Evolutionary conservation across 2,329 filamentous ascomycete species (phyloP), one percentile per base, ranked within the genome.

Genomic region (Amphichorda felina): DNA sequence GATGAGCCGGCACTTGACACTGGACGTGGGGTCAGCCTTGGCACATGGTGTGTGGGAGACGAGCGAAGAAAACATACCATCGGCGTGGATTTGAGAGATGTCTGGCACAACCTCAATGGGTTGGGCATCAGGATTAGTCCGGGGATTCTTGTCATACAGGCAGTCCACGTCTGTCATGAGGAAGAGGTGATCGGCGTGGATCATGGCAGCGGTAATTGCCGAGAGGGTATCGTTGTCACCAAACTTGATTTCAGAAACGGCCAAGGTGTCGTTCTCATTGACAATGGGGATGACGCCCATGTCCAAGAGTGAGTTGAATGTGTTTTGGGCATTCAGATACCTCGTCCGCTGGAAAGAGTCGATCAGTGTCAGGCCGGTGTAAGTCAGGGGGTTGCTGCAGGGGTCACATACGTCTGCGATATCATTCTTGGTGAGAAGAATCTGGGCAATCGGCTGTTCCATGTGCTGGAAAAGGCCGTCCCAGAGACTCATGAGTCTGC

Each of bases 81-180:
- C 91, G 3, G 84, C 91, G 39, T 82, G 75, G 15, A 98, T 67
- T 4, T 77, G 70, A 1, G 75, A 69, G 40, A 98, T 94, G 50
- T 98, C 87, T 36, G 91, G 80, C 2, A 98, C 87, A 1, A 95
- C 82, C 50, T 93, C 82, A 40, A 98, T 96, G 1, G 91, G 77
- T 50, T 81, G 75, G 8, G 91, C 91, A 50, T 95, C 82, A 0
- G 86, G 78, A 49, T 94, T 69, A 2, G 76, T 79, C 21, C 91
- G 74, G 2, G 91, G 91, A 49, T 98, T 98, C 59, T 89, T 91
- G 58, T 94, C 87, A 57, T 98, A 98, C 10, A 98, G 68, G 53
- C 89, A 95, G 55, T 98, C 91, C 33, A 98, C 91, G 53, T 98
- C 91, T 1, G 91, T 98, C 91, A 98, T 96, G 43, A 98, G 71